These are phyloP conservation scores for Aspergillus sergii DNA, from an alignment of 2,329 filamentous ascomycete species.

Conservation along the genomic window DNA sequence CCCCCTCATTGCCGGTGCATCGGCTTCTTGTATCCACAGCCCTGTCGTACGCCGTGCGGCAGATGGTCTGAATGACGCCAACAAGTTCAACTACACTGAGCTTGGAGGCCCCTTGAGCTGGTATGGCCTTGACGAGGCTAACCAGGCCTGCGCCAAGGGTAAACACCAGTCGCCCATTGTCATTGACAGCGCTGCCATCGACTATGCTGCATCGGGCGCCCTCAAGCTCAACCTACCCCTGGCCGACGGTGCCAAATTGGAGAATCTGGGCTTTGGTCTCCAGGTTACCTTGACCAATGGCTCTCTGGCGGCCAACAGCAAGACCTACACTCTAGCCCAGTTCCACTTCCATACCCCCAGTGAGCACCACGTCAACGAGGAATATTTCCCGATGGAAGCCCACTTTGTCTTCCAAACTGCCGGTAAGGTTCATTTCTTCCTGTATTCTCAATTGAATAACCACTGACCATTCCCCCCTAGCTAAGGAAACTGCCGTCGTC, in stretches of 20 bases:
- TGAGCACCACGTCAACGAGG: constrained; percentile 58
- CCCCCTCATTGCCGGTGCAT: not conserved
- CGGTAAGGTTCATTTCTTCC: constrained; percentile 30
- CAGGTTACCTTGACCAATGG: constrained; percentile 57
- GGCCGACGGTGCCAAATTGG: constrained; percentile 37
- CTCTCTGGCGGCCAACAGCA: constrained; percentile 45
- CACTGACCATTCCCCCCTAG: not conserved
- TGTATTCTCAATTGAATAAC: not conserved
- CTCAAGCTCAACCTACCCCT: constrained; percentile 26
- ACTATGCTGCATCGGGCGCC: constrained; percentile 19
- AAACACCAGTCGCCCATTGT: constrained; percentile 61
- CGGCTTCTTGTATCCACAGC: not conserved
- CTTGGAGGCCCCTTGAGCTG: constrained; percentile 56
- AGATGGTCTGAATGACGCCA: not conserved
- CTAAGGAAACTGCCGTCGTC: constrained; percentile 41
- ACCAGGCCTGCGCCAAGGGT: constrained; percentile 53
- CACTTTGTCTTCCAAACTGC: constrained; percentile 62
- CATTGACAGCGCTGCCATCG: constrained; percentile 36
- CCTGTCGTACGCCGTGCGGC: not conserved
- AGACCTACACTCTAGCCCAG: constrained; percentile 52
- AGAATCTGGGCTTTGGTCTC: constrained; percentile 51
- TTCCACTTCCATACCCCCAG: constrained; percentile 65
- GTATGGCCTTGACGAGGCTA: constrained; percentile 49
- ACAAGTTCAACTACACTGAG: constrained; percentile 16
- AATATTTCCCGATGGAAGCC: constrained; percentile 55